phyloP scores from a whole-genome alignment of 805 yeast genomes.

The Metschnikowia rubicola region DNA sequence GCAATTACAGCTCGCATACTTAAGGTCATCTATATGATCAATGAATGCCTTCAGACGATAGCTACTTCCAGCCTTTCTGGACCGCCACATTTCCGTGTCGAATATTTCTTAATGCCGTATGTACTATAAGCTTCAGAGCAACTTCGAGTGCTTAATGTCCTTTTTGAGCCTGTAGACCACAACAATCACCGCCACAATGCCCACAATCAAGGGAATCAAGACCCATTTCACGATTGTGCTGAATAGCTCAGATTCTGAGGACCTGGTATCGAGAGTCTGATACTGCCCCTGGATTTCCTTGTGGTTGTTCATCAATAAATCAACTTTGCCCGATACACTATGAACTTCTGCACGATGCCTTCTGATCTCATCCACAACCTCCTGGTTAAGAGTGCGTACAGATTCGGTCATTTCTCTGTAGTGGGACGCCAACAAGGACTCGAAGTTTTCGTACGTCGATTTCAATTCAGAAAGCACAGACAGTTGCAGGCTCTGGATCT shows the following conservation, averaged over 20 bases:
- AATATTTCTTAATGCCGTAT: not conserved
- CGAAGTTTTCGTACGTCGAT: conserved; percentile 23
- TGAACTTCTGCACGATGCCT: conserved; percentile 36
- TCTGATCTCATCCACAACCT: conserved; percentile 39
- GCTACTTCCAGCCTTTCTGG: not conserved
- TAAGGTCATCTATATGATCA: not conserved
- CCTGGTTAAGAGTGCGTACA: conserved; percentile 31
- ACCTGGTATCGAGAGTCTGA: conserved; percentile 11
- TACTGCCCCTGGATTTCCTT: conserved; percentile 34
- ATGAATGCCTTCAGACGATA: not conserved
- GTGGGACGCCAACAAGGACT: conserved; percentile 26
- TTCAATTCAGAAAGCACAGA: conserved; percentile 18
- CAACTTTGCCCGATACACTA: conserved; percentile 36
- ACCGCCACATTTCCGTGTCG: not conserved
- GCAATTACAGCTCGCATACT: conserved; percentile 42
- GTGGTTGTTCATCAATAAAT: conserved; percentile 38
- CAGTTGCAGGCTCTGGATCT: conserved; percentile 19
- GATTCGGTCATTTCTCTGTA: conserved; percentile 31
- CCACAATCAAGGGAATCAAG: conserved; percentile 38
- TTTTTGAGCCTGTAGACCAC: conserved; percentile 53
- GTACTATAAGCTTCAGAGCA: conserved; percentile 32
- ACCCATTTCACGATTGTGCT: conserved; percentile 34
- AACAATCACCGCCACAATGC: conserved; percentile 40
- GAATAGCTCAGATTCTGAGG: conserved; percentile 20
- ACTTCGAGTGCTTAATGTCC: conserved; percentile 60